Evolutionary conservation across 805 yeast genomes (phyloP).

Genomic region (Metschnikowia orientalis): DNA sequence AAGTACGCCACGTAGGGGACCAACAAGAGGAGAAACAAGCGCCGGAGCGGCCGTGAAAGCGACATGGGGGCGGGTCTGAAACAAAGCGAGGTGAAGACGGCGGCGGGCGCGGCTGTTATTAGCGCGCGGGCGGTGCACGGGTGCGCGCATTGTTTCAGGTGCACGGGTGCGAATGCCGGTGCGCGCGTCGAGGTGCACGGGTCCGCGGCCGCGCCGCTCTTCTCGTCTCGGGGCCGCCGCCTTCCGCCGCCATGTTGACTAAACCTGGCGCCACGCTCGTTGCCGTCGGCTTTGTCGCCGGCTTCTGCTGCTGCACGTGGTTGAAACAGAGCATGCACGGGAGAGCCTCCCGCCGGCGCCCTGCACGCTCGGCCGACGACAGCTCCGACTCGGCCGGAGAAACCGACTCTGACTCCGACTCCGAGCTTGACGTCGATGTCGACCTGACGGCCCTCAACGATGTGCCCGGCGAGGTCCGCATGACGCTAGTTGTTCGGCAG

Average conservation of each 20-base stretch:
- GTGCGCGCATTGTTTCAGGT: too few species aligned
- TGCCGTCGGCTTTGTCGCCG: constrained; percentile 36
- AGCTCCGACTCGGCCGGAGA: not conserved
- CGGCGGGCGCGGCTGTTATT: not conserved
- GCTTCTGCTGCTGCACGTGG: constrained; percentile 19
- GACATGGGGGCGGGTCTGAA: not conserved
- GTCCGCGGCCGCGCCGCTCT: too few species aligned
- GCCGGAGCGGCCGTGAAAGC: constrained; percentile 1
- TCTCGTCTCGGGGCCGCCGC: too few species aligned
- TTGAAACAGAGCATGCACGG: not conserved
- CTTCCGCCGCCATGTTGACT: too few species aligned
- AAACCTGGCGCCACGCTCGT: constrained; percentile 26
- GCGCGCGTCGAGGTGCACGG: too few species aligned
- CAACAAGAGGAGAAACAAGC: constrained; percentile 1
- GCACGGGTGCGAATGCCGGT: too few species aligned
- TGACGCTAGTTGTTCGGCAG: constrained; percentile 84
- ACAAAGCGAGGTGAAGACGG: not conserved
- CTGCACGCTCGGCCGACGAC: not conserved
- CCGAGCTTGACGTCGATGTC: constrained; percentile 53
- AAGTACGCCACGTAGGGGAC: constrained; percentile 12
- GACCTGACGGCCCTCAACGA: constrained; percentile 59
- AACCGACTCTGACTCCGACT: constrained; percentile 16
- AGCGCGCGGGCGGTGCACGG: constrained; percentile 1
- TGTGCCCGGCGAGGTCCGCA: constrained; percentile 73
- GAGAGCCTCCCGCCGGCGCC: not conserved